These are phyloP conservation scores for Aspergillus chevalieri DNA, from an alignment of 2,329 filamentous ascomycete genomes.

Conservation along the genomic window DNA sequence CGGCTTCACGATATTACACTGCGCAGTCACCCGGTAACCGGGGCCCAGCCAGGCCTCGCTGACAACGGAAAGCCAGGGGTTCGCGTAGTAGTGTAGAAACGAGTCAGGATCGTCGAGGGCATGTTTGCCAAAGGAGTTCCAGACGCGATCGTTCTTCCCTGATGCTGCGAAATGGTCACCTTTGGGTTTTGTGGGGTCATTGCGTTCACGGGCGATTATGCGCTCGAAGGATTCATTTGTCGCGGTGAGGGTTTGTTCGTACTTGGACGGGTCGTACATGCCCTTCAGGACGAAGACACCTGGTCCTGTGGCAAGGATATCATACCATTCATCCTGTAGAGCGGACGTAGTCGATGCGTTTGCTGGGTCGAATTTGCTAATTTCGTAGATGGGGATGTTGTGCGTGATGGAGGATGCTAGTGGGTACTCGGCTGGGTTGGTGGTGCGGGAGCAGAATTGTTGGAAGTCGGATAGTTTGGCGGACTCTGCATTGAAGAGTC, in stretches of 20 bases:
- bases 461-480: slow-evolving; percentile 38
- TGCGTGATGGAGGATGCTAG: slow-evolving; percentile 40
- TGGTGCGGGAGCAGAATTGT: slow-evolving; percentile 39
- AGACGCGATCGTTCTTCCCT: slow-evolving; percentile 56
- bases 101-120: slow-evolving; percentile 46
- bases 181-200: slow-evolving; percentile 26
- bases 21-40: slow-evolving; percentile 54
- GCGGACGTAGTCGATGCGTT: slow-evolving; percentile 23
- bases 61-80: slow-evolving; percentile 52
- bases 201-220: slow-evolving; percentile 46
- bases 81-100: slow-evolving; percentile 55
- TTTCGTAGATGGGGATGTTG: slow-evolving; percentile 54
- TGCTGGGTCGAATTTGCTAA: slow-evolving; percentile 32
- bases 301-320: slow-evolving; percentile 51
- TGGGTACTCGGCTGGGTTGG: slow-evolving; percentile 40
- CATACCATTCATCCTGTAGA: slow-evolving; percentile 57
- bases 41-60: slow-evolving; percentile 55
- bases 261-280: slow-evolving; percentile 41
- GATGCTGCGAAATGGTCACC: slow-evolving; percentile 58
- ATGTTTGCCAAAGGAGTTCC: slow-evolving; percentile 62
- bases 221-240: slow-evolving; percentile 44
- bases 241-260: slow-evolving; percentile 34
- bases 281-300: slow-evolving; percentile 55
- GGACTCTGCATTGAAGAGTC: slow-evolving; percentile 11
- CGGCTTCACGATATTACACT: slow-evolving; percentile 58